Conservation (phyloP, 1,139 yeast genomes). For the Candida sp. region DNA sequence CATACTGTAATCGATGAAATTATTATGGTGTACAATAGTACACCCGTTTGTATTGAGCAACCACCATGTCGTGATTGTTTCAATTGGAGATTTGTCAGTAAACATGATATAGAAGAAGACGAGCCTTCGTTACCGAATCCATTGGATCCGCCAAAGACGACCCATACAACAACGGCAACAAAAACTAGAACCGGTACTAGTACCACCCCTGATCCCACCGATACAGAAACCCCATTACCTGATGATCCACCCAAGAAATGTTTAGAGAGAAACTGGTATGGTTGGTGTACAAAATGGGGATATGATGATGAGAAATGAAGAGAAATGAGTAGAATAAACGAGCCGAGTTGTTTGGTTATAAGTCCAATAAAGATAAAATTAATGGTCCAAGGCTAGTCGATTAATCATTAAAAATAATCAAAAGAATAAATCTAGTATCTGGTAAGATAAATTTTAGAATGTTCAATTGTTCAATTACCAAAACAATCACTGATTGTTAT, state of each 20-base stretch:
- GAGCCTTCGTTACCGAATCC: conserved; percentile 41
- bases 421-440: too few species aligned
- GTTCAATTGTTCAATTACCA: too few species aligned
- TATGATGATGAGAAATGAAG: conserved; percentile 6
- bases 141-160: conserved; percentile 19
- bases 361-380: too few species aligned
- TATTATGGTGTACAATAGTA: conserved; percentile 64
- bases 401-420: too few species aligned
- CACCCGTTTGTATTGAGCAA: conserved; percentile 71
- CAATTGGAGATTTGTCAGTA: conserved; percentile 80
- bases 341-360: not conserved
- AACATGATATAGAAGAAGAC: conserved; percentile 38
- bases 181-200: conserved; percentile 5
- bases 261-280: conserved; percentile 44
- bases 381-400: too few species aligned
- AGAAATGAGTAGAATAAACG: not conserved
- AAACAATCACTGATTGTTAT: too few species aligned
- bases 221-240: conserved; percentile 10
- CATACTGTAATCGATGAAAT: conserved; percentile 89
- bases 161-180: conserved; percentile 1
- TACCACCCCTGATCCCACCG: conserved; percentile 8
- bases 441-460: too few species aligned
- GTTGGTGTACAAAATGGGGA: conserved; percentile 45
- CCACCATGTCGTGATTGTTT: conserved; percentile 88
- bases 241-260: conserved; percentile 30